Evolutionary conservation across 805 yeast species (phyloP).

Genomic region (Millerago galiae): DNA sequence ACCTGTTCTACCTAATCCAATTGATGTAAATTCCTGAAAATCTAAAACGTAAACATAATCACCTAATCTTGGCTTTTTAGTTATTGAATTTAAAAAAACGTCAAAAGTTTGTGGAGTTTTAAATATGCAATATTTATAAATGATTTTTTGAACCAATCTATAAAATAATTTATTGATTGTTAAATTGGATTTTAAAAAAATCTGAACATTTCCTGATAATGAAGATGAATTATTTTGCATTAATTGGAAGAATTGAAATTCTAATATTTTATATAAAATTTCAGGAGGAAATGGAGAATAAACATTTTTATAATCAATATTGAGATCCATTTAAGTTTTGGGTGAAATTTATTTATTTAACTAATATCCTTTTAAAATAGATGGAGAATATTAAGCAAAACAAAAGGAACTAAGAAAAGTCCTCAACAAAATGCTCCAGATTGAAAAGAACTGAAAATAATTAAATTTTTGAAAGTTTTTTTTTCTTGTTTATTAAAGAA

Average conservation of each 20-base stretch:
- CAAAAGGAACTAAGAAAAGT: too few species aligned
- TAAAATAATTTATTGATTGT: constrained; percentile 54
- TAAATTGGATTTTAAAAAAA: constrained; percentile 45
- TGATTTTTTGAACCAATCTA: constrained; percentile 48
- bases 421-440: neutral
- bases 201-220: constrained; percentile 44
- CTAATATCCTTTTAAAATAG: neutral
- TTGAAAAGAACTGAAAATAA: neutral
- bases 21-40: constrained; percentile 81
- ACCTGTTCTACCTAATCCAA: constrained; percentile 85
- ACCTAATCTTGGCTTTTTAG: constrained; percentile 41
- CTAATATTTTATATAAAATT: constrained; percentile 46
- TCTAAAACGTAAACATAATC: constrained; percentile 70
- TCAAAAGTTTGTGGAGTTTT: constrained; percentile 78
- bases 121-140: constrained; percentile 64
- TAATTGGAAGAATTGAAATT: constrained; percentile 45
- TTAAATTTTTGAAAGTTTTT: too few species aligned
- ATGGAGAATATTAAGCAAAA: neutral
- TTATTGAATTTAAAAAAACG: constrained; percentile 53
- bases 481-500: too few species aligned
- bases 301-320: neutral
- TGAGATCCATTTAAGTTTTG: neutral
- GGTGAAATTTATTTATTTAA: neutral
- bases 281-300: constrained; percentile 42
- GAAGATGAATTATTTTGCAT: constrained; percentile 44